Percentiles rank a stretch among this genome's conserved stretches.
These are phyloP conservation scores for Claviceps capensis DNA, from an alignment of 2,329 filamentous ascomycete genomes.

Conservation along the genomic window DNA sequence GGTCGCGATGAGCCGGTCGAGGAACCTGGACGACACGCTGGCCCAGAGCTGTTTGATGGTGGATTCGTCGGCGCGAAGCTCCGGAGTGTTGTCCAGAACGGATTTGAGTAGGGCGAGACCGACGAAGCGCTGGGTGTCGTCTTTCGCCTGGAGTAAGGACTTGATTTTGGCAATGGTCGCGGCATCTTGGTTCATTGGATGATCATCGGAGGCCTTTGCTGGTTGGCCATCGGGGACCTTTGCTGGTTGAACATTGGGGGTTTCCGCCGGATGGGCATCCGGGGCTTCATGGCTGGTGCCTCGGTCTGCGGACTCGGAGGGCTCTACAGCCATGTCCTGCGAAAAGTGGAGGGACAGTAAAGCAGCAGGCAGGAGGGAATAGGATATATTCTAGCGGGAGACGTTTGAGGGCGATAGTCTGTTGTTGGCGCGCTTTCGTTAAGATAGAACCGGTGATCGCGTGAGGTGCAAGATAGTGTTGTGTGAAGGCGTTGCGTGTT, in stretches of 20 bases:
- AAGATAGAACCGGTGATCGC: too few relatives aligned
- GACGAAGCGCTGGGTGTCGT: slow-evolving; percentile 57
- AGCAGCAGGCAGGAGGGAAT: neutral
- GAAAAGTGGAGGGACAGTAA: neutral
- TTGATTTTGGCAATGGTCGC: slow-evolving; percentile 33
- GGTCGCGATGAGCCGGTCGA: slow-evolving; percentile 48
- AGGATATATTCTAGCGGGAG: too few relatives aligned
- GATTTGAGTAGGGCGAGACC: slow-evolving; percentile 52
- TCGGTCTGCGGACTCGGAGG: neutral
- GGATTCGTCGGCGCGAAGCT: slow-evolving; percentile 33
- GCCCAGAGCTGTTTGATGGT: slow-evolving; percentile 41
- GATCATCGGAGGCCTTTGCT: too few relatives aligned
- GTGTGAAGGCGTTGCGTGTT: too few relatives aligned
- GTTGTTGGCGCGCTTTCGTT: too few relatives aligned
- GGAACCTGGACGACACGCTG: slow-evolving; percentile 45
- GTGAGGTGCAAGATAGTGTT: too few relatives aligned
- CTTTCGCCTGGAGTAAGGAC: slow-evolving; percentile 40
- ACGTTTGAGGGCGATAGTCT: too few relatives aligned
- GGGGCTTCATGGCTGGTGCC: neutral
- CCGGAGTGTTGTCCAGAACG: slow-evolving; percentile 45
- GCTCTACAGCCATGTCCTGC: neutral
- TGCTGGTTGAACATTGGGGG: too few relatives aligned
- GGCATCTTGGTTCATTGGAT: slow-evolving; percentile 3
- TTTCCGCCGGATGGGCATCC: too few relatives aligned
- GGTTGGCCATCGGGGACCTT: too few relatives aligned